Evolutionary conservation across 2,329 filamentous ascomycete species (phyloP), one percentile per base, ranked within the genome.

Genomic region (Fusarium napiforme): DNA sequence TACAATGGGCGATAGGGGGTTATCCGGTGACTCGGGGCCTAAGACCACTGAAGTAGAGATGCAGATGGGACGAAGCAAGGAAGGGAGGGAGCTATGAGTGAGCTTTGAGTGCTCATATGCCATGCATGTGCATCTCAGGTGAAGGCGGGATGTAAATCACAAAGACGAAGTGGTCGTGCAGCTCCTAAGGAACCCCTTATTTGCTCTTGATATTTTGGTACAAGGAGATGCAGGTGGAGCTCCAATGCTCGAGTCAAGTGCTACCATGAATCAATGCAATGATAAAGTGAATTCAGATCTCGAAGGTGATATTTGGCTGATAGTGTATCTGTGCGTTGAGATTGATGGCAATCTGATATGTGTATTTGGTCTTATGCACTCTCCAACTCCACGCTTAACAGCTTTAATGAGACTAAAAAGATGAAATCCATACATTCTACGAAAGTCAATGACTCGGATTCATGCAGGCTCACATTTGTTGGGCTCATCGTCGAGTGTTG

Each of bases 321-420:
- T 37, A 11, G 15, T 50, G 32, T 37, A n/a, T 30, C 2, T 36
- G 8, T 36, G 4, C 19, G 3, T 11, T 7, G 19, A 19, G 11
- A 36, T 32, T n/a, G 11, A 23, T 59, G 19, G 8, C 8, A 59
- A 59, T 50, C 15, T 23, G 32, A 47, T 23, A 36, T 59, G 32
- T 26, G 34, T 15, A 37, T 26, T 19, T 21, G 9, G 19, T 7
- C 4, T 11, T 9, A 10, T 6, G 1, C 7, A 6, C 18, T 12
- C 23, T n/a, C 3, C 15, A 28, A 2, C 15, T 36, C 1, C 1
- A 19, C 5, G 10, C 11, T 4, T 9, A 11, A 7, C 3, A 10
- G 2, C 15, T 2, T 2, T 1, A 36, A 7, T 6, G 4, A n/a
- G 6, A 8, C 3, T 2, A 5, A 3, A n/a, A 15, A 37, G 2